Conservation (phyloP, 2,329 filamentous ascomycete species). For the Intubia oerlemansii region DNA sequence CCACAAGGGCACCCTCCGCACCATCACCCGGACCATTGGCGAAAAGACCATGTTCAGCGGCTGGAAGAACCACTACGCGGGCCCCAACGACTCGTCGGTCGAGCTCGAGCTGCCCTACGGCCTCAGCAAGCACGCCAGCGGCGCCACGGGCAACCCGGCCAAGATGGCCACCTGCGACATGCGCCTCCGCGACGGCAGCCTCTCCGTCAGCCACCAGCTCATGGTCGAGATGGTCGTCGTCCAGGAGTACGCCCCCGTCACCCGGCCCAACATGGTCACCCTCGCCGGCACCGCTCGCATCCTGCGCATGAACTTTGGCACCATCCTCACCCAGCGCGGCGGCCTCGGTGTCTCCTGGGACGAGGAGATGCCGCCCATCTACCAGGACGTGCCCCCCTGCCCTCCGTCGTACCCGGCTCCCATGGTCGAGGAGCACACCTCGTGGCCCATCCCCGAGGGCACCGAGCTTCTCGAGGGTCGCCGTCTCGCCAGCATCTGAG, state of each 20-base stretch:
- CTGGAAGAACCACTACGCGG: constrained; percentile 58
- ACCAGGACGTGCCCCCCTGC: constrained; percentile 76
- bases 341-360: constrained; percentile 93
- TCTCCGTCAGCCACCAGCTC: constrained; percentile 56
- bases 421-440: constrained; percentile 12
- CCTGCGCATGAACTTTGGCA: constrained; percentile 74
- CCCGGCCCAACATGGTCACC: constrained; percentile 45
- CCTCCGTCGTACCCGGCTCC: constrained; percentile 44
- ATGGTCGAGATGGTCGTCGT: constrained; percentile 87
- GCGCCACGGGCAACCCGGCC: too few species aligned
- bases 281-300: constrained; percentile 83
- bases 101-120: constrained; percentile 68
- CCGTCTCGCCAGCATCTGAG: constrained; percentile 1
- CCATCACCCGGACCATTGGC: constrained; percentile 57
- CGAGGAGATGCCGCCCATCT: constrained; percentile 82
- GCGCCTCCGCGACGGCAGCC: constrained; percentile 51
- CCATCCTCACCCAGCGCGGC: constrained; percentile 60
- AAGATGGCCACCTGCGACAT: constrained; percentile 48
- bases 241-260: constrained; percentile 65
- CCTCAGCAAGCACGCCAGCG: constrained; percentile 33
- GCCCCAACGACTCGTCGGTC: constrained; percentile 32
- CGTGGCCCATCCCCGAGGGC: constrained; percentile 14
- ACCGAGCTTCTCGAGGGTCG: constrained; percentile 18
- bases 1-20: constrained; percentile 49
- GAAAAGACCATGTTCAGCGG: constrained; percentile 64